Evolutionary conservation across 371 early-diverging fungal genomes (phyloP), one percentile per base, ranked within the genome.

Genomic region (Lichtheimia ornata): DNA sequence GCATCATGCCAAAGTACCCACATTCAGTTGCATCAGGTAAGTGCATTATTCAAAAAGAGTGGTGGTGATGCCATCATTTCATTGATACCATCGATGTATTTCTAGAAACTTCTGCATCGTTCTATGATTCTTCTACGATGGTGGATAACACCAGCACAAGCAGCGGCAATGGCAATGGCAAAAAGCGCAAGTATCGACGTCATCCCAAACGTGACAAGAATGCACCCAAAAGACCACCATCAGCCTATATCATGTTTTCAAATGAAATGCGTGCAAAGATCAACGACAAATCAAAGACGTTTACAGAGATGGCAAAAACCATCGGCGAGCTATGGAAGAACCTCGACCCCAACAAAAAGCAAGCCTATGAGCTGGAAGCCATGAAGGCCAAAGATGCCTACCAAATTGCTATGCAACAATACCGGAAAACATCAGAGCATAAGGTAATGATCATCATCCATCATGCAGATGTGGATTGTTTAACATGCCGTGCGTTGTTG

Each of bases 221-320:
- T 27, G 84, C 79, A 7, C 85, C 85, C 5, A 35, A 65, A 17
- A 83, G 81, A 47, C 84, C 85, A 13, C 70, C 74, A 15, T 84
- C 85, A 5, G 85, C 85, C 0, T 84, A 84, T 65, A 80, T 84
- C 13, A 77, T 80, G 76, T 84, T 82, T 56, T 77, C 83, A 3
- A 80, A 81, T 41, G 62, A 73, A 24, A 69, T 83, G 11, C 69
- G 85, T n/a, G 74, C 72, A n/a, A 80, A 81, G 59, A 47, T 78
- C 5, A 70, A 74, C 17, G 62, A 74, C 14, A 65, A 77, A 17
- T 74, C 74, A 55, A 69, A 76, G 57, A 68, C 74, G 0, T 84
- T 84, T 59, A 70, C 79, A 1, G 82, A 82, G 22, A 58, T 82
- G 11, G 82, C 84, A 9, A 80, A 79, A 54, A 71, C 74, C 14